Evolutionary conservation across 257 asterid genomes (phyloP), one percentile per base, ranked within the genome.

Genomic region (Solanum gracilifrons): DNA sequence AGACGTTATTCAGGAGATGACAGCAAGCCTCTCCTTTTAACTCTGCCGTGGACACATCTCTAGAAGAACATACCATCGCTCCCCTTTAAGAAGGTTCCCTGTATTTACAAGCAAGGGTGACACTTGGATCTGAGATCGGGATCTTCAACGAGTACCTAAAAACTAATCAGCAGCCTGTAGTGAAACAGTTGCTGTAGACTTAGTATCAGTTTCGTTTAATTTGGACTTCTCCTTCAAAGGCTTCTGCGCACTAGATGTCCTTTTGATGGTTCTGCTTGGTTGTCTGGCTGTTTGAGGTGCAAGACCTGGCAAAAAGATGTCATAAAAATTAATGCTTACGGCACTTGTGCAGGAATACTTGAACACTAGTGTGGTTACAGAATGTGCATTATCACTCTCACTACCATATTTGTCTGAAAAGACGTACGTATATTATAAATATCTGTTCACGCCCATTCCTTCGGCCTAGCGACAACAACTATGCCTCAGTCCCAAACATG

Each of bases 41-140:
- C 87, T 89, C 93, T 31, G 86, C 84, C 86, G 29, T 64, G 91
- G 89, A 62, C 73, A 60, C 72, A 82, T 80, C 39, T 84, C 90
- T 74, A 87, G 72, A 74, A 86, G 89, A 85, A 23, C 37, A 85
- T 66, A 6, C 79, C 92, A 90, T 88, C 88, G 66, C 75, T 89
- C 87, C 84, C 84, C 69, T 66, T 88, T 32, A 37, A 55, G 85
- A 87, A 83, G 86, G 87, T 62, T 29, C 92, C 87, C 83, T 86
- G 83, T 92, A 93, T 93, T 90, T 92, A 92, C 94, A 92, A 75
- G 31, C 88, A 87, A 41, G 88, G 89, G 85, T 86, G 89, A 91
- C 72, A 74, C 89, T 86, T 75, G 88, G 82, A 90, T 77, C 89
- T 77, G 88, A 87, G 87, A 82, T 72, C 86, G 74, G 87, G 89